phyloP scores from a whole-genome alignment of 495 filamentous ascomycete species.

The Talaromyces borbonicus region DNA sequence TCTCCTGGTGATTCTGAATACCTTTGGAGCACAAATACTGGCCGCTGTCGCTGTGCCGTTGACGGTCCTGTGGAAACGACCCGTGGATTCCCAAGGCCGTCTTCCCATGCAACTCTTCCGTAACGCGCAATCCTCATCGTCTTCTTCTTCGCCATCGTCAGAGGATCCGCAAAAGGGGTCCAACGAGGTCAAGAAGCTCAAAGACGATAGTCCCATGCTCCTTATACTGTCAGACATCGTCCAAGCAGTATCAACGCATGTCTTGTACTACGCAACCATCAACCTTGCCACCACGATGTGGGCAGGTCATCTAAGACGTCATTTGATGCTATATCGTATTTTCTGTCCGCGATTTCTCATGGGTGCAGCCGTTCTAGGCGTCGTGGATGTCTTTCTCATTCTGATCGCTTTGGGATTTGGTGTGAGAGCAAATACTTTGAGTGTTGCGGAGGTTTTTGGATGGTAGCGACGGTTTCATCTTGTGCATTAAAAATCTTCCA shows the following conservation, averaged over 20 bases:
- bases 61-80: slow-evolving; percentile 76
- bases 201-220: slow-evolving; percentile 11
- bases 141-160: slow-evolving; percentile 10
- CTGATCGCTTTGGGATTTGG: slow-evolving; percentile 55
- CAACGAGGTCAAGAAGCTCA: slow-evolving; percentile 34
- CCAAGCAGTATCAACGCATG: slow-evolving; percentile 58
- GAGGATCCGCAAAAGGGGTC: slow-evolving; percentile 11
- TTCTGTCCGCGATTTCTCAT: slow-evolving; percentile 88
- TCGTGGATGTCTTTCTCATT: slow-evolving; percentile 67
- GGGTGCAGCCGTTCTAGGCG: slow-evolving; percentile 57
- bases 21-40: slow-evolving; percentile 80
- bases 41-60: slow-evolving; percentile 70
- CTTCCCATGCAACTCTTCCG: slow-evolving; percentile 10
- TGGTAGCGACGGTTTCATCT: too few species aligned
- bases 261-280: slow-evolving; percentile 73
- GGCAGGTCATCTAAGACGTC: slow-evolving; percentile 75
- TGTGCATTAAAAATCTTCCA: too few species aligned
- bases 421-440: slow-evolving; percentile 59
- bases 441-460: slow-evolving; percentile 84
- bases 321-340: slow-evolving; percentile 96
- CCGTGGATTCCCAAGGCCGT: slow-evolving; percentile 28
- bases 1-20: slow-evolving; percentile 72
- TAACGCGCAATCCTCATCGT: not conserved
- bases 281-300: slow-evolving; percentile 77
- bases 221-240: slow-evolving; percentile 55